Conservation (phyloP, 1,284 basidiomycete genomes). For the Rugosomyces carneus region DNA sequence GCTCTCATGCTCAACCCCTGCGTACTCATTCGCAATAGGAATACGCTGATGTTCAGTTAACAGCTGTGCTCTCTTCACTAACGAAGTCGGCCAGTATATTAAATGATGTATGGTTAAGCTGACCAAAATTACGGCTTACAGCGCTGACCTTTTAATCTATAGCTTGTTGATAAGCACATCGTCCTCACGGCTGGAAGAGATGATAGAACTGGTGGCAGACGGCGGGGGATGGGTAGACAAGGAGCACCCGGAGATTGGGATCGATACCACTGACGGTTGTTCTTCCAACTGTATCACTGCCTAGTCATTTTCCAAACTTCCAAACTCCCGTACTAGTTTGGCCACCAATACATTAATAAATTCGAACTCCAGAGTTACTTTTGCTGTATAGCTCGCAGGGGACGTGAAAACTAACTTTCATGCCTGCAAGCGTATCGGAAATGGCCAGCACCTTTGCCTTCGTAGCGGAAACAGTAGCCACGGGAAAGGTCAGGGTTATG, state of each 20-base stretch:
- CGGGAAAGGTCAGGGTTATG: too few species aligned
- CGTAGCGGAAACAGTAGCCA: too few species aligned
- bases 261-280: constrained; percentile 33
- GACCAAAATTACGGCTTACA: constrained; percentile 2
- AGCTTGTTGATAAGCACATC: constrained; percentile 69
- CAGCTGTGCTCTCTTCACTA: constrained; percentile 80
- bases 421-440: too few species aligned
- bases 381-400: too few species aligned
- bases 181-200: constrained; percentile 44
- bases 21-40: constrained; percentile 49
- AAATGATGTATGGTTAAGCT: constrained; percentile 69
- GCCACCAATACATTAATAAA: too few species aligned
- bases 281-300: background rate
- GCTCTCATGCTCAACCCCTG: background rate
- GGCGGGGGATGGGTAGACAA: constrained; percentile 43
- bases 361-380: too few species aligned
- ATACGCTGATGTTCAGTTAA: constrained; percentile 93
- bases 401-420: too few species aligned
- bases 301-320: background rate
- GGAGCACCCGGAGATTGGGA: constrained; percentile 46
- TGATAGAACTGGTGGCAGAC: constrained; percentile 36
- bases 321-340: background rate
- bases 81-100: constrained; percentile 85
- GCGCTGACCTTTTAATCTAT: constrained; percentile 4
- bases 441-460: too few species aligned